Percentiles rank a stretch among this genome's conserved stretches.
phyloP scores from a whole-genome alignment of 345 rosid species.

The Dovyalis caffra region DNA sequence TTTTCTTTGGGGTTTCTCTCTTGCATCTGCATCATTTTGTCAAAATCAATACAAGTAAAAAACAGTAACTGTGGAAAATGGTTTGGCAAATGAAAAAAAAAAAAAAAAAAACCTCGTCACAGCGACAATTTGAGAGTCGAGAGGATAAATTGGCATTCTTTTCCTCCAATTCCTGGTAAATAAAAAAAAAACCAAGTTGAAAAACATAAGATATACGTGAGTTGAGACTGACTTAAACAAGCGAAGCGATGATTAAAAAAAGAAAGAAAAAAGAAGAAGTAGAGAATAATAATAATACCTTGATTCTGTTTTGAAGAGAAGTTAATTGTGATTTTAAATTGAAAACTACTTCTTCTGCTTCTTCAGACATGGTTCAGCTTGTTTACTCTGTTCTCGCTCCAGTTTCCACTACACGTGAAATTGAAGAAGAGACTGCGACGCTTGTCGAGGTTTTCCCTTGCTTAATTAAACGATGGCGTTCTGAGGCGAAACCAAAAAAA shows the following conservation, averaged over 20 bases:
- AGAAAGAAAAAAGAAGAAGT: neutral
- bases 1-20: too few relatives aligned
- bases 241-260: neutral
- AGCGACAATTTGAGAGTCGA: constrained; percentile 47
- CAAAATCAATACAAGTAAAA: too few relatives aligned
- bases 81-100: neutral
- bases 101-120: constrained; percentile 48
- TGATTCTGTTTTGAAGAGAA: constrained; percentile 25
- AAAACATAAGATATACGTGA: neutral
- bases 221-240: neutral
- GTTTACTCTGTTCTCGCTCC: neutral
- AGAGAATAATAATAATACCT: constrained; percentile 17
- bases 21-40: too few relatives aligned
- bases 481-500: too few relatives aligned
- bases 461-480: neutral
- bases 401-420: neutral
- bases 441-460: neutral
- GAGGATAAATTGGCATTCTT: constrained; percentile 53
- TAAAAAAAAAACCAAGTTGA: neutral
- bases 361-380: neutral
- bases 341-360: neutral
- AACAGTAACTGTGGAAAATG: neutral
- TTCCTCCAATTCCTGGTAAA: constrained; percentile 57
- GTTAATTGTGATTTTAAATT: constrained; percentile 21
- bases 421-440: neutral